Base-by-base conservation (phyloP, 495 filamentous ascomycete species). In the Poronia punctata region DNA sequence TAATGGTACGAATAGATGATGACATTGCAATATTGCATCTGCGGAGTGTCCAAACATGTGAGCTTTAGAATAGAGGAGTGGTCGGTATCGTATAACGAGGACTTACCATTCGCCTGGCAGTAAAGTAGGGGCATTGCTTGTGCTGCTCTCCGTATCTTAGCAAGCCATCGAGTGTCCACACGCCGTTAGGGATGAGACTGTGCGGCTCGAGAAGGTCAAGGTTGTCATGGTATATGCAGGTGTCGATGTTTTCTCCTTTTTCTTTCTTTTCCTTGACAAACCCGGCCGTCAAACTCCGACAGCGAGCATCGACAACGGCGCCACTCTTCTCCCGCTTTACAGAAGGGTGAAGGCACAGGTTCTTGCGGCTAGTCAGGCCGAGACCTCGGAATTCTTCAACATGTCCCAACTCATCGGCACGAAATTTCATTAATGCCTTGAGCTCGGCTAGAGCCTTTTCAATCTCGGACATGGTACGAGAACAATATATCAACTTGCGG, bases 1-100 rank as follows among this genome's bases (percentile, higher is more conserved):
- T 98, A 99, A 64, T 99, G 92, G 56, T 97, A 99, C 7, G 92
- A 97, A 60, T 97, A 99, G 40, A 99, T 97, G 53, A 99, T 95
- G 54, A 99, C 86, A 64, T 99, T 95, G 72, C 90, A 97, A 57
- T 84, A 95, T 36, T 88, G 80, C 90, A 99, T 97, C 84, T 89
- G 40, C 25, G 34, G 16, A 5, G 24, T 27, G 28, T 1, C 20
- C 33, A 12, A 21, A 26, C 5, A 29, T 19, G 17, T 38, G 23
- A 25, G 20, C 35, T 30, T 4, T 12, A 10, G 7, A 33, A 18
- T 5, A 10, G 15, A 24, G 11, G 5, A 10, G 29, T 16, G n/a
- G 25, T 25, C 14, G 30, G 19, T 18, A n/a, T n/a, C n/a, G 20
- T 19, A 16, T 14, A 3, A 32, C 37, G 14, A n/a, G 45, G n/a